Percentiles rank a stretch among this genome's conserved stretches.
These are phyloP conservation scores for Pulveroboletus sp. DNA, from an alignment of 768 basidiomycete species.

Conservation along the genomic window DNA sequence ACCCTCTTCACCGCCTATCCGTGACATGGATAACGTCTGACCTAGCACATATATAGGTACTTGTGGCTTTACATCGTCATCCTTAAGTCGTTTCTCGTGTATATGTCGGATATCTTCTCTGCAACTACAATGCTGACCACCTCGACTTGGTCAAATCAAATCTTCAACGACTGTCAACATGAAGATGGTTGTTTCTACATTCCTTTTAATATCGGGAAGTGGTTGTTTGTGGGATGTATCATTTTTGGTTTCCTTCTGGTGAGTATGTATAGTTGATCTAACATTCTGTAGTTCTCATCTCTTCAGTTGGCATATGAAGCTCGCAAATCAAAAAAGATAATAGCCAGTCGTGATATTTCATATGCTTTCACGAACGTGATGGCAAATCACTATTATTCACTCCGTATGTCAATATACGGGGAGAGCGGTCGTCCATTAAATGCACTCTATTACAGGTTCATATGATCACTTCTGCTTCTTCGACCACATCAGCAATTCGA, in stretches of 20 bases:
- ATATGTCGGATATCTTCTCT: conserved; percentile 96
- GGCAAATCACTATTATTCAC: conserved; percentile 94
- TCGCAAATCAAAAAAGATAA: conserved; percentile 89
- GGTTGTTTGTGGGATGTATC: conserved; percentile 98
- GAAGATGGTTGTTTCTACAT: conserved; percentile 75
- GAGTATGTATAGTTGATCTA: conserved; percentile 22
- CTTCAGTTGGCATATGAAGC: conserved; percentile 84
- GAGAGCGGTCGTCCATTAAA: neutral
- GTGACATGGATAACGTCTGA: conserved; percentile 7
- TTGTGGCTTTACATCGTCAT: conserved; percentile 89
- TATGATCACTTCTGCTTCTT: conserved; percentile 99
- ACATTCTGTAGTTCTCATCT: conserved; percentile 7
- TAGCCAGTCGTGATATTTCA: conserved; percentile 92
- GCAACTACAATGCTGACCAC: conserved; percentile 95
- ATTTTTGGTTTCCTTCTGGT: conserved; percentile 96
- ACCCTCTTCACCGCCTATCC: neutral
- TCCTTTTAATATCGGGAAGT: conserved; percentile 85
- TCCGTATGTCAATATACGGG: conserved; percentile 55
- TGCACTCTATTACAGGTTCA: conserved; percentile 49
- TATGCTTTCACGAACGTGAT: conserved; percentile 98
- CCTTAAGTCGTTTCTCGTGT: conserved; percentile 94
- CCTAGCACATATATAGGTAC: conserved; percentile 52
- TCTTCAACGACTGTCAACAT: conserved; percentile 68
- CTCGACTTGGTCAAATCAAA: conserved; percentile 84
- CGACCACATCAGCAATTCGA: conserved; percentile 91